A percentile compares a stretch with the other conserved stretches of the same genome.
These are phyloP conservation scores for Magnolia changhungtana DNA, from an alignment of 164 flowering plant genomes.

Conservation along the genomic window DNA sequence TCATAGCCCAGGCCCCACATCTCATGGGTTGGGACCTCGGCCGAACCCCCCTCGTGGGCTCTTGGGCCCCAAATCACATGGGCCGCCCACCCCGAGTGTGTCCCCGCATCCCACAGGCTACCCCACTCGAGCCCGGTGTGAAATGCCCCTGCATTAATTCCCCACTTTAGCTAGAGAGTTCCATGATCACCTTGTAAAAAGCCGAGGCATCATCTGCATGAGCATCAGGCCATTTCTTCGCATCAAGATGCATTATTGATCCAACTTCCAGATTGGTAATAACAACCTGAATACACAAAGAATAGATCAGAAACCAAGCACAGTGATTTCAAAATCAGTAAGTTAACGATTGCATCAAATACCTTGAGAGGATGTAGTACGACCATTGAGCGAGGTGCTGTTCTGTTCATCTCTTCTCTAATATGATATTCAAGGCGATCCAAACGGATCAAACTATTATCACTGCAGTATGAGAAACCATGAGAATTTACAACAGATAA, in stretches of 20 bases:
- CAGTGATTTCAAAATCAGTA: not conserved
- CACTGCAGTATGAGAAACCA: conserved; percentile 48
- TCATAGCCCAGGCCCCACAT: no score
- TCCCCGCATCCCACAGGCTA: no score
- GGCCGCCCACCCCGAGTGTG: no score
- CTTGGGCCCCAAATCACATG: no score
- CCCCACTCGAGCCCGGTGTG: no score
- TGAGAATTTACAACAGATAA: not conserved
- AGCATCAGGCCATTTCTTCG: conserved; percentile 95
- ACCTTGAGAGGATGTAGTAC: conserved; percentile 94
- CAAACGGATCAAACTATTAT: conserved; percentile 65
- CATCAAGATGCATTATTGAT: conserved; percentile 61
- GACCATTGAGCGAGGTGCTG: conserved; percentile 83
- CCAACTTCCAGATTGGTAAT: conserved; percentile 76
- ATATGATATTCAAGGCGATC: conserved; percentile 87
- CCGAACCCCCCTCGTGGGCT: no score
- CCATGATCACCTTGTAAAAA: conserved; percentile 59
- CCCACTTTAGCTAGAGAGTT: not conserved
- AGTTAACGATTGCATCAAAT: not conserved
- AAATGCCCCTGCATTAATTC: not conserved
- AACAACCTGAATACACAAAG: conserved; percentile 55
- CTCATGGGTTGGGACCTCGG: no score
- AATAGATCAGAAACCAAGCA: conserved; percentile 5
- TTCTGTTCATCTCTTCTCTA: conserved; percentile 88
- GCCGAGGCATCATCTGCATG: conserved; percentile 63